phyloP scores from a whole-genome alignment of 2,329 filamentous ascomycete genomes.

The Fusarium praegraminearum region DNA sequence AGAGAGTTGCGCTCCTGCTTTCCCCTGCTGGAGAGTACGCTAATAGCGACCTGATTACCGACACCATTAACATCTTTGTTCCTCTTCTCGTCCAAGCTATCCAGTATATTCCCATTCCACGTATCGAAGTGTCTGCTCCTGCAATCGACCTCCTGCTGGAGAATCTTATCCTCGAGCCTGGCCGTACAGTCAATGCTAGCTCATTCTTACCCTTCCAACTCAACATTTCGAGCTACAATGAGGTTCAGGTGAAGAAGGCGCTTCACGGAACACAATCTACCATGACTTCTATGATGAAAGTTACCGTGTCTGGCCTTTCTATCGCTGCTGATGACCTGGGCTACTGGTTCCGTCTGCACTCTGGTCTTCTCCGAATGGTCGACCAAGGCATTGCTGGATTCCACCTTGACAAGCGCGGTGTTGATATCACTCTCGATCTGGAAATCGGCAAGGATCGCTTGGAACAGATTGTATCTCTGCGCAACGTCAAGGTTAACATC shows the following conservation, averaged over 20 bases:
- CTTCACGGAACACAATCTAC: constrained; percentile 70
- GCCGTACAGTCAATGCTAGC: constrained; percentile 82
- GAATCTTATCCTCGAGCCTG: constrained; percentile 90
- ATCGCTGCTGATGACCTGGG: constrained; percentile 88
- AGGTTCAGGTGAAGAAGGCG: constrained; percentile 85
- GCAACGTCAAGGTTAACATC: constrained; percentile 80
- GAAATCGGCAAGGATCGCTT: constrained; percentile 82
- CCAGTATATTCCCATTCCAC: constrained; percentile 90
- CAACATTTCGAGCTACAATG: constrained; percentile 84
- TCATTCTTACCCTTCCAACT: constrained; percentile 91
- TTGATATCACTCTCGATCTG: constrained; percentile 87
- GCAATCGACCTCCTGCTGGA: constrained; percentile 88
- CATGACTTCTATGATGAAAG: constrained; percentile 77
- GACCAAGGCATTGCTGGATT: constrained; percentile 91
- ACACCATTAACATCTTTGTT: constrained; percentile 83
- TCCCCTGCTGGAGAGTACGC: constrained; percentile 73
- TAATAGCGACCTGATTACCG: constrained; percentile 79
- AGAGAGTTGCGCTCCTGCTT: constrained; percentile 76
- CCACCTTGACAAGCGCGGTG: constrained; percentile 84
- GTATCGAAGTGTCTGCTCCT: constrained; percentile 87
- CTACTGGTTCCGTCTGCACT: constrained; percentile 87
- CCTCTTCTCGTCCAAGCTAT: constrained; percentile 81
- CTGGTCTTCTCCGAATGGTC: constrained; percentile 77
- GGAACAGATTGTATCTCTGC: constrained; percentile 84
- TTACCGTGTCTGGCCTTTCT: constrained; percentile 85